Conservation (phyloP, 768 basidiomycete species). For the Podaxis carcinomalis region DNA sequence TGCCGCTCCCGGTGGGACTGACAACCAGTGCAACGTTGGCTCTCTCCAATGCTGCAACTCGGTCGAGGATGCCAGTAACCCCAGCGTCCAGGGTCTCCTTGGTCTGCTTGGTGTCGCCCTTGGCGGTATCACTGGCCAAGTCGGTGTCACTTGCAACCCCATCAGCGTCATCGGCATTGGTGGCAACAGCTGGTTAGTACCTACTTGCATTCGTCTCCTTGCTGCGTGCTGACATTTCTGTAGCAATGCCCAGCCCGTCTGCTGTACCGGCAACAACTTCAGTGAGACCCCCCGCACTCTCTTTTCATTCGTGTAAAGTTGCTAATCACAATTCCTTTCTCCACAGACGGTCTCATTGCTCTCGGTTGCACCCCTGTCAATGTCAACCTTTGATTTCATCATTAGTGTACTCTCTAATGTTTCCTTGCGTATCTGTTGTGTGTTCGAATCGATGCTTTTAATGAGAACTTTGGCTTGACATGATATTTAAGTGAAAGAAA, state of each 20-base stretch:
- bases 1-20: not conserved
- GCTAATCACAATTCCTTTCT: not conserved
- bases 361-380: conserved; percentile 17
- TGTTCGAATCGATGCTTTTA: no score
- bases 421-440: no score
- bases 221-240: conserved; percentile 1
- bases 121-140: conserved; percentile 16
- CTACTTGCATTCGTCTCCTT: not conserved
- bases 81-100: conserved; percentile 5
- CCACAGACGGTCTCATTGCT: not conserved
- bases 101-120: conserved; percentile 18
- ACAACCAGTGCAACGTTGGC: conserved; percentile 5
- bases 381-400: conserved; percentile 15
- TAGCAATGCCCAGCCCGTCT: conserved; percentile 24
- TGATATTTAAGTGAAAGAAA: no score
- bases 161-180: conserved; percentile 21
- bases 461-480: no score
- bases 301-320: not conserved
- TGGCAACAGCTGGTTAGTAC: conserved; percentile 19
- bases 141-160: conserved; percentile 24
- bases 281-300: conserved; percentile 8
- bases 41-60: conserved; percentile 8
- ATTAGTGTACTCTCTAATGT: not conserved
- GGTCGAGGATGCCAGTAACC: not conserved
- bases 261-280: conserved; percentile 23